Evolutionary conservation across 2,329 filamentous ascomycete genomes (phyloP), one percentile per base, ranked within the genome.

Genomic region (Bipolaris oryzae): DNA sequence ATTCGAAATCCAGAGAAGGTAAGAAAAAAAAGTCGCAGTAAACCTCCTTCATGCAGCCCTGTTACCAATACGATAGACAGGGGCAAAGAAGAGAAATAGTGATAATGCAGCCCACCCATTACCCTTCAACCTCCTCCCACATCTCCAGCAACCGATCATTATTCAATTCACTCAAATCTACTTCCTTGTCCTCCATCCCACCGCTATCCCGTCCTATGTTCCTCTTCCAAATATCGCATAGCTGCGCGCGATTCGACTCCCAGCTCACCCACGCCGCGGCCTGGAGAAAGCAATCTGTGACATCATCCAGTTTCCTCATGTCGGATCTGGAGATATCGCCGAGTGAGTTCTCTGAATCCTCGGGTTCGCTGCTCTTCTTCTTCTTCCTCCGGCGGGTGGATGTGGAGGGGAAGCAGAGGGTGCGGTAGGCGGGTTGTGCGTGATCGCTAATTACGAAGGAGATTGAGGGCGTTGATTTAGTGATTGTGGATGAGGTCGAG

Each of bases 281-380:
- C 74, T 96, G 91, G 51, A 95, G 73, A 23, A 95, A 77, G 71
- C 88, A 90, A 77, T 96, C 91, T 0, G 91, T 89, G 47, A 96
- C 76, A 77, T 96, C 91, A 74, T 96, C 91, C 50, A 94, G 74
- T 75, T 95, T 95, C 57, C 59, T 71, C 45, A 63, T 61, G 21
- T 69, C 61, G 6, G 39, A 7, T 1, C 48, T 58, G 3, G 50
- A 31, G 15, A 53, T 39, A 44, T 31, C 52, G 20, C 21, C n/a
- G 5, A 31, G 28, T 1, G 21, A 41, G 7, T n/a, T 41, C 23
- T 50, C 35, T 11, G 38, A 25, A 10, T 38, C 20, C 3, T 25
- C 13, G 9, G 18, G 0, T 2, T 5, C 31, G 11, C 20, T 21
- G 9, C 39, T 50, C 34, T 6, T 35, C 23, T 48, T 59, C 41